Evolutionary conservation across 202 grass and related monocot genomes (phyloP), one percentile per base, ranked within the genome.

Genomic region (Schoenoplectus tabernaemontani): DNA sequence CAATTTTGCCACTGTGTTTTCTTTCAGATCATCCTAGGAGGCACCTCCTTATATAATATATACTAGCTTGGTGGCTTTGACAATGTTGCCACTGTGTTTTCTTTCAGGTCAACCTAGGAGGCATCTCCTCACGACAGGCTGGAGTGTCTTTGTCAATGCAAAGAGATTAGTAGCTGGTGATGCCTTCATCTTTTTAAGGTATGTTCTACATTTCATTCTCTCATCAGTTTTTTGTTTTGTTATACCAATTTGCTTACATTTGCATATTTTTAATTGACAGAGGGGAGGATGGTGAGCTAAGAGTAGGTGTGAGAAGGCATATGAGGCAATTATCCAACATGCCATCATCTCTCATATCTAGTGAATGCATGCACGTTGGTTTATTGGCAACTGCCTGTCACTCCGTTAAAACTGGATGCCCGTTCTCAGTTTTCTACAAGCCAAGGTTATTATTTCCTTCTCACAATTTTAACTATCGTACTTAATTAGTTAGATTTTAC

Each of bases 131-230:
- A 99, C 96, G 11, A 99, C 96, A 13, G 92, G 96, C 53, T 99
- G 96, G 96, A 99, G 96, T 87, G 87, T 99, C 28, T 99, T 99
- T 87, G 96, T 99, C 44, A 96, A 90, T 80, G 89, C 96, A 51
- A 99, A 99, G 80, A 86, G 88, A 93, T 86, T 99, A 59, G 86
- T 83, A 67, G 92, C 92, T 69, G 96, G 96, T 57, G 96, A 99
- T 85, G 96, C 96, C 86, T 99, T 99, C 86, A 99, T 99, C 60
- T 99, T 99, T 56, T 75, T 96, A 76, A 99, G 96, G 96, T 99
- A 86, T 84, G 4, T 56, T 56, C 46, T 41, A 83, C 79, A 65
- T 69, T 23, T 73, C 47, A 43, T 13, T 30, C 7, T 16, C 24
- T 11, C 30, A 57, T 77, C 34, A 47, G n/a, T 32, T 87, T 66